Conservation (phyloP, 306 rosid genomes). For the Cucurbita maxima region DNA sequence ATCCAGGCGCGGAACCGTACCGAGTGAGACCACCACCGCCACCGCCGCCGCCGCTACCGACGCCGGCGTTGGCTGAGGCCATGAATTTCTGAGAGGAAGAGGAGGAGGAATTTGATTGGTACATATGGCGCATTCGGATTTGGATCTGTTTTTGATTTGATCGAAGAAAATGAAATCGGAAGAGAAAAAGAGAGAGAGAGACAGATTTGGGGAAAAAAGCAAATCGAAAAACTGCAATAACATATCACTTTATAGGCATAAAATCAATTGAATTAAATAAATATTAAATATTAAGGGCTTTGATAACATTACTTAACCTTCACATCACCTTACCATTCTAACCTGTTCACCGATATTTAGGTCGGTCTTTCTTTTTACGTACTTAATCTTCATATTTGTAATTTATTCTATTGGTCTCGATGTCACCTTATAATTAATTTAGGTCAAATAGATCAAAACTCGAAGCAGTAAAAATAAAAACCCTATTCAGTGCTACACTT, state of each 20-base stretch:
- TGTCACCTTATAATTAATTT: too few relatives aligned
- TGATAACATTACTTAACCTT: background rate
- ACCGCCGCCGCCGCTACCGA: background rate
- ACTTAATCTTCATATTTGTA: too few relatives aligned
- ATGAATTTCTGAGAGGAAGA: constrained; percentile 25
- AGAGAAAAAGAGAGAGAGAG: background rate
- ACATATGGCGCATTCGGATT: constrained; percentile 14
- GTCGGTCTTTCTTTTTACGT: too few relatives aligned
- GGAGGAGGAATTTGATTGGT: constrained; percentile 32
- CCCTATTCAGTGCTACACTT: too few relatives aligned
- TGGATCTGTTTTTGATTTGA: background rate
- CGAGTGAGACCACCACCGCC: constrained; percentile 34
- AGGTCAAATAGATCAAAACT: too few relatives aligned
- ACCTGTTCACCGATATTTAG: too few relatives aligned
- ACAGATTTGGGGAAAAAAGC: background rate
- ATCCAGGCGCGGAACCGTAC: constrained; percentile 61
- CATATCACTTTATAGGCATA: background rate
- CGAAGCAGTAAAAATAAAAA: too few relatives aligned
- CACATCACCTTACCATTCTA: background rate
- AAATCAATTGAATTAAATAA: too few relatives aligned
- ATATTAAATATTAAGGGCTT: background rate
- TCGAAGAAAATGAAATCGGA: background rate
- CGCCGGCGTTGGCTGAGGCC: constrained; percentile 12
- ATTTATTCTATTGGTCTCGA: too few relatives aligned
- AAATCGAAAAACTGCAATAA: background rate